Evolutionary conservation across 768 basidiomycete genomes (phyloP), one percentile per base, ranked within the genome.

Genomic region (Tulasnella sp.): DNA sequence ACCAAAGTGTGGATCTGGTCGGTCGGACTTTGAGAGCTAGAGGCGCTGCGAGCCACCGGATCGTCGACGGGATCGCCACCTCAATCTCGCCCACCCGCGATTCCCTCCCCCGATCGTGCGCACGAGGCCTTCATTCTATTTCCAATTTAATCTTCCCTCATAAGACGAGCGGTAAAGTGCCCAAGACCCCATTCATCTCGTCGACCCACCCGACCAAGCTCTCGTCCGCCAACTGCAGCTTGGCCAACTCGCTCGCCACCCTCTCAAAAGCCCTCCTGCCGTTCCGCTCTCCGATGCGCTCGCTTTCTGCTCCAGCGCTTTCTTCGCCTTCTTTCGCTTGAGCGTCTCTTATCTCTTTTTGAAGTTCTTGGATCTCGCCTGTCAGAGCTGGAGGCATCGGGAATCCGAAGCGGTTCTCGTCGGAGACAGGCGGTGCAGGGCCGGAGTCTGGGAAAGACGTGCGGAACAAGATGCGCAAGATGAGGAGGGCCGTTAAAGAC

Each of bases 341-440:
- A 54, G 76, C 85, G 75, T 91, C 90, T 78, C 89, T 89, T 24
- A 93, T 94, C n/a, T 91, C 93, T n/a, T 90, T 89, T 37, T 48
- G 48, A 41, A 75, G 74, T 31, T 93, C 94, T 81, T 95, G 93
- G 50, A 94, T 87, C 31, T 94, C 78, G 0, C 93, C 95, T 20
- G 77, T 41, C 44, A 58, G 34, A 41, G 72, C 42, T 16, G 79
- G 81, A 20, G 75, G 73, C 76, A 72, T 69, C 7, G 96, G 96
- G 85, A 97, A 95, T 0, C 96, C 96, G 85, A 96, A 97, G 82
- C 94, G 93, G 80, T 97, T 95, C 31, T 90, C 93, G 84, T 94
- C 93, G 2, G 89, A n/a, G n/a, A 54, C 92, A 40, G 93, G 89
- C 44, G 94, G 93, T 6, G 89, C 89, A 2, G 87, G 85, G 82